phyloP scores from a whole-genome alignment of 805 yeast species.

The Candida ponderosae region DNA sequence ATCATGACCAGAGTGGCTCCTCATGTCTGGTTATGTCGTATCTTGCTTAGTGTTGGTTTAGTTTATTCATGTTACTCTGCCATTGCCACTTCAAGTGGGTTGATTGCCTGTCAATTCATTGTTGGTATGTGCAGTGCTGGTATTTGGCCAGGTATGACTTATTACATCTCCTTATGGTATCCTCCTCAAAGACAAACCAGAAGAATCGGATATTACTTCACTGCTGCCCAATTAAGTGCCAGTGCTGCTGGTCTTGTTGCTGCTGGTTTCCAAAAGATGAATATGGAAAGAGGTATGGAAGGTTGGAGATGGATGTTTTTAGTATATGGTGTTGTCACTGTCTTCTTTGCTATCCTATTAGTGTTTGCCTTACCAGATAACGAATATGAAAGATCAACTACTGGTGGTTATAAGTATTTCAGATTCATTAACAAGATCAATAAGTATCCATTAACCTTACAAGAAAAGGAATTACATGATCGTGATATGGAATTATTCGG shows the following conservation, averaged over 20 bases:
- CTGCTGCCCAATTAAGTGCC: slow-evolving; percentile 88
- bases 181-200: slow-evolving; percentile 70
- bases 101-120: slow-evolving; percentile 64
- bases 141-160: slow-evolving; percentile 86
- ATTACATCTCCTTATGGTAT: slow-evolving; percentile 78
- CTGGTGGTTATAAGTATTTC: slow-evolving; percentile 3
- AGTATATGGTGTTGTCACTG: slow-evolving; percentile 65
- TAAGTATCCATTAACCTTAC: slow-evolving; percentile 38
- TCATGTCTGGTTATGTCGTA: slow-evolving; percentile 78
- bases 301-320: slow-evolving; percentile 89
- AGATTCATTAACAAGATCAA: slow-evolving; percentile 14
- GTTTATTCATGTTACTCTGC: slow-evolving; percentile 71
- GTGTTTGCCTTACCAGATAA: slow-evolving; percentile 81
- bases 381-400: slow-evolving; percentile 9
- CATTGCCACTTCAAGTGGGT: slow-evolving; percentile 44
- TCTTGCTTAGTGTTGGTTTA: slow-evolving; percentile 67
- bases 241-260: slow-evolving; percentile 83
- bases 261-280: slow-evolving; percentile 85
- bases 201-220: slow-evolving; percentile 81
- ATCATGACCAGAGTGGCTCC: slow-evolving; percentile 80
- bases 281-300: slow-evolving; percentile 55
- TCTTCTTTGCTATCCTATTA: slow-evolving; percentile 52
- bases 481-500: slow-evolving; percentile 52
- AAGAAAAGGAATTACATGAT: slow-evolving; percentile 50
- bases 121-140: slow-evolving; percentile 80